A percentile compares a stretch with the other conserved stretches of the same genome.
Conservation (phyloP, 768 basidiomycete species). For the Paxillus ammoniavirescens region DNA sequence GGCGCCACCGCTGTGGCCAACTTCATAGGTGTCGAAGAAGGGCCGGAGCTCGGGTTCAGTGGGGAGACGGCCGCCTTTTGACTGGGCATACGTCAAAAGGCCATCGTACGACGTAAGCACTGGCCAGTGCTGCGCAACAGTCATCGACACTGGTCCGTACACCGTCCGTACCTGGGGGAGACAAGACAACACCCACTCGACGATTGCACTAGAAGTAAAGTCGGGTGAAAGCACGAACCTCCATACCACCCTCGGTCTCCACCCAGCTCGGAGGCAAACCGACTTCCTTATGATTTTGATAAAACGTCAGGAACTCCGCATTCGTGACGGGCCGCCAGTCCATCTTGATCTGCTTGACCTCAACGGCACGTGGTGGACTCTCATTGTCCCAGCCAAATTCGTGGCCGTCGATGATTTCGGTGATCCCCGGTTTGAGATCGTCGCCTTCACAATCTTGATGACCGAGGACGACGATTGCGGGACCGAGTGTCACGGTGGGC, state of each 20-base stretch:
- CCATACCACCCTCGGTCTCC: slow-evolving; percentile 42
- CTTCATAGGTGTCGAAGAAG: slow-evolving; percentile 71
- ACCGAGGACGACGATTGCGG: slow-evolving; percentile 58
- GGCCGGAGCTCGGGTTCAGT: slow-evolving; percentile 76
- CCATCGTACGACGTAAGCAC: slow-evolving; percentile 80
- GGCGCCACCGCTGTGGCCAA: slow-evolving; percentile 59
- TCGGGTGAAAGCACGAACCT: slow-evolving; percentile 31
- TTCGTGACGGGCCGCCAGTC: slow-evolving; percentile 86
- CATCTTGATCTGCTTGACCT: slow-evolving; percentile 57
- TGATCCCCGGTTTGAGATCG: slow-evolving; percentile 38
- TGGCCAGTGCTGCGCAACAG: slow-evolving; percentile 76
- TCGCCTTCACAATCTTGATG: slow-evolving; percentile 80
- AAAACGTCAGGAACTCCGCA: slow-evolving; percentile 65
- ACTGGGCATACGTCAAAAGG: slow-evolving; percentile 60
- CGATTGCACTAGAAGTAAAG: neutral
- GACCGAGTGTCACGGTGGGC: slow-evolving; percentile 48
- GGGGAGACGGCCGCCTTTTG: slow-evolving; percentile 81
- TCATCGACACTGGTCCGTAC: slow-evolving; percentile 72
- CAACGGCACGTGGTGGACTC: slow-evolving; percentile 54
- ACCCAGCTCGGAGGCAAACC: slow-evolving; percentile 72
- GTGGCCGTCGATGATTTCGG: slow-evolving; percentile 37
- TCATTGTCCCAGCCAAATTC: slow-evolving; percentile 94
- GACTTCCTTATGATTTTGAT: slow-evolving; percentile 37
- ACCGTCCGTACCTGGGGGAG: slow-evolving; percentile 62
- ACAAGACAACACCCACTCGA: neutral